Base-by-base conservation (phyloP, 345 rosid genomes). In the Kandelia obovata region DNA sequence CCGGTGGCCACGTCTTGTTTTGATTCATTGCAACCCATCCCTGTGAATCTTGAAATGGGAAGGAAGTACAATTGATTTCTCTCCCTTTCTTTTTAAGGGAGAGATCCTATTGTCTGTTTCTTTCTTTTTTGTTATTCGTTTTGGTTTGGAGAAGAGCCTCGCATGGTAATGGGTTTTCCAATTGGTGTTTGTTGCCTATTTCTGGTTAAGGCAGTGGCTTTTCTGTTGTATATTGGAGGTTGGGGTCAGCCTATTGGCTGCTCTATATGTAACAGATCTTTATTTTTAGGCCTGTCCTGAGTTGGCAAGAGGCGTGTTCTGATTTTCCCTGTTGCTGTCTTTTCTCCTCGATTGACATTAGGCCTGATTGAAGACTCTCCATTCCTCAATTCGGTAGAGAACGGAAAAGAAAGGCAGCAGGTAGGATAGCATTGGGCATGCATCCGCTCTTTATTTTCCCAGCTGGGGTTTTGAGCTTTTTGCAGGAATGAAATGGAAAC, bases 11-110 rank as follows among this genome's bases (percentile, higher is more conserved):
- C 90, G 26, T 77, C 84, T 9, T 83, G 91, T 70, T 92, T 92
- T 23, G 98, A 92, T 77, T 90, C 74, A 8, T 90, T 88, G 69
- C 98, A 92, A 30, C 96, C 98, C 98, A 90, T 92, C 64, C 68
- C 67, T 25, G 21, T 21, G 30, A 16, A 35, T 26, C 30, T 20
- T 5, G 27, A 61, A 58, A 55, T 35, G 5, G 31, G 17, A n/a
- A 43, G 11, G 49, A 62, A 9, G 58, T 10, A 17, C 32, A 58
- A 21, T 5, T 28, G 8, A 32, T 53, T 35, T 61, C 58, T 20
- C 30, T 39, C 62, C 25, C 34, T 25, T 32, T 31, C 58, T 70
- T 30, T 37, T 64, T 0, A 16, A n/a, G 53, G 25, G 23, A 47
- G 58, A 69, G 49, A 61, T 6, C 49, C 17, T 43, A 43, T 43